phyloP scores from a whole-genome alignment of 371 early-diverging fungal genomes.

The Capillidium rhysosporum region DNA sequence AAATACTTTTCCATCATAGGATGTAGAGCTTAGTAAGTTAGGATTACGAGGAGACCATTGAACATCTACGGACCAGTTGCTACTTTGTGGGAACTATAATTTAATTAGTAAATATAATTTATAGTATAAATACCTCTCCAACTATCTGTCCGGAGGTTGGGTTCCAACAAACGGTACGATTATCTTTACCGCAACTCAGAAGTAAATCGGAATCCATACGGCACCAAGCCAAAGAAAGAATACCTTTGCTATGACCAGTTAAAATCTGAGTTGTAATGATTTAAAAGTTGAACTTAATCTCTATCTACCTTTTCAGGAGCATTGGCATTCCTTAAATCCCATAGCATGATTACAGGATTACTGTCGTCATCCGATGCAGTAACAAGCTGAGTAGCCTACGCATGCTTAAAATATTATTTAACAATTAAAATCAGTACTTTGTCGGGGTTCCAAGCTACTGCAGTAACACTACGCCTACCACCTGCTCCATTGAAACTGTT shows the following conservation, averaged over 20 bases:
- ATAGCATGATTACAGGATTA: conserved; percentile 63
- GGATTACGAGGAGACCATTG: conserved; percentile 88
- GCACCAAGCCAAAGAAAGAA: conserved; percentile 83
- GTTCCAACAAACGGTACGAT: conserved; percentile 84
- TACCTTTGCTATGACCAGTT: conserved; percentile 65
- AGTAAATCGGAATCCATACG: conserved; percentile 74
- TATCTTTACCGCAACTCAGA: conserved; percentile 79
- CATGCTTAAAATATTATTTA: not conserved
- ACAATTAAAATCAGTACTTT: conserved; percentile 25
- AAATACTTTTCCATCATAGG: conserved; percentile 66
- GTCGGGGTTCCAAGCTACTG: conserved; percentile 88
- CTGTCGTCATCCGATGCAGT: conserved; percentile 80
- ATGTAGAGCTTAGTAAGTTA: conserved; percentile 59
- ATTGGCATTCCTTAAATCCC: conserved; percentile 87
- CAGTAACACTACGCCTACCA: conserved; percentile 42
- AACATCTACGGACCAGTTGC: conserved; percentile 82
- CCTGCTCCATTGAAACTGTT: conserved; percentile 10
- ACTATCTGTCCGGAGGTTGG: conserved; percentile 41
- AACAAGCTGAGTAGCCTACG: conserved; percentile 75
- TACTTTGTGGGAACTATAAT: conserved; percentile 38
- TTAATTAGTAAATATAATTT: not conserved
- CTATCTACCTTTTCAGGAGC: conserved; percentile 57
- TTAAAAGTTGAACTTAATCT: not conserved
- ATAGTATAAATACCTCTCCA: conserved; percentile 25
- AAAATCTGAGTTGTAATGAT: conserved; percentile 17